These are phyloP conservation scores for Arthroderma sp. DNA, from an alignment of 2,329 filamentous ascomycete genomes.

Conservation along the genomic window DNA sequence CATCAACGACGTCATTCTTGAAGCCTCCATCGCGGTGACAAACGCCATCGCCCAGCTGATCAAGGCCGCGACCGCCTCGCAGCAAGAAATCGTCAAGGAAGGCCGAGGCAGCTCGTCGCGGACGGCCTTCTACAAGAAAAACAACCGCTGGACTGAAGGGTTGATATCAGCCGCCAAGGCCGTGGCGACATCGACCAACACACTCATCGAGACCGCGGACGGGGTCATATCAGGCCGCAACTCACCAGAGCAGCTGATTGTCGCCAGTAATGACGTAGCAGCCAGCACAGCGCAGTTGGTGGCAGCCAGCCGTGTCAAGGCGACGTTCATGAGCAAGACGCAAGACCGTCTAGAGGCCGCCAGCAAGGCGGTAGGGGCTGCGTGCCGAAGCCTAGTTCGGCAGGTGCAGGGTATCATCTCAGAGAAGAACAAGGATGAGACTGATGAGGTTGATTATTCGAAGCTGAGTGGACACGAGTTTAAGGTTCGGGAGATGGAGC, in stretches of 20 bases:
- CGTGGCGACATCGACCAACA: slow-evolving; percentile 85
- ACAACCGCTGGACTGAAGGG: slow-evolving; percentile 97
- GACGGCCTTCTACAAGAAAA: slow-evolving; percentile 98
- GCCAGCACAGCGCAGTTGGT: slow-evolving; percentile 94
- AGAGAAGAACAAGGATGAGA: slow-evolving; percentile 65
- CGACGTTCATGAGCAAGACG: slow-evolving; percentile 93
- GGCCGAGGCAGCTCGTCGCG: slow-evolving; percentile 75
- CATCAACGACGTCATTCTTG: slow-evolving; percentile 89
- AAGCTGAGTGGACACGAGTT: slow-evolving; percentile 89
- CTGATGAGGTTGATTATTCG: slow-evolving; percentile 70
- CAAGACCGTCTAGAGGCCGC: slow-evolving; percentile 85
- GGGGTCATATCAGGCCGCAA: slow-evolving; percentile 86
- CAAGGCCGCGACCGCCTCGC: slow-evolving; percentile 81
- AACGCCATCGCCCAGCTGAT: slow-evolving; percentile 89
- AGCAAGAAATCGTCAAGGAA: slow-evolving; percentile 92
- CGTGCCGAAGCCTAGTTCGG: slow-evolving; percentile 74
- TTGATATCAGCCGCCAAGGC: slow-evolving; percentile 96
- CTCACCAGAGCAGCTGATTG: slow-evolving; percentile 91
- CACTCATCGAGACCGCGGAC: slow-evolving; percentile 92
- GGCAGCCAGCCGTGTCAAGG: slow-evolving; percentile 89
- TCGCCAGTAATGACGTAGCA: slow-evolving; percentile 92
- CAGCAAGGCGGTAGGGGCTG: slow-evolving; percentile 80
- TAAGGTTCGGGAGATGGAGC: slow-evolving; percentile 98
- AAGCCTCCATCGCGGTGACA: slow-evolving; percentile 84
- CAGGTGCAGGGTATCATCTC: slow-evolving; percentile 93